Evolutionary conservation across 495 filamentous ascomycete species (phyloP), one percentile per base, ranked within the genome.

Genomic region (Xylaria venustula): DNA sequence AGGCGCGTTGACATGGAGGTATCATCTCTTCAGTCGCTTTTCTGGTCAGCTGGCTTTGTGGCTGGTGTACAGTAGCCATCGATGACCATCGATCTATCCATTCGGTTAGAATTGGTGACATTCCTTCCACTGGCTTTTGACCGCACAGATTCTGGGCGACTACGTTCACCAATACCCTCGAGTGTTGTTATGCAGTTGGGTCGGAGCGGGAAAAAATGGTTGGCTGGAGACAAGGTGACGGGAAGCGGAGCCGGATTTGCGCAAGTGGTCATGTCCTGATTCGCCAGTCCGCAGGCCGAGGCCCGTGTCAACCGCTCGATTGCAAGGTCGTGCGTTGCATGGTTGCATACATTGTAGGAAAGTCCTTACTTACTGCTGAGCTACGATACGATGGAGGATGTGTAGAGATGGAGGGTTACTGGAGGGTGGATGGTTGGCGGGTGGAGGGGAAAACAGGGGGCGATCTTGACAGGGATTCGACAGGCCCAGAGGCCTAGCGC

Each of bases 181-280:
- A 51, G 23, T 36, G 36, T 51, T 17, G 47, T 26, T 20, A 25
- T 45, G 28, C 34, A 23, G 36, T 52, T 25, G 57, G 17, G 48
- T 60, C 19, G 57, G 17, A 36, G 37, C 11, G 8, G 57, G 41
- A 28, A n/a, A n/a, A 17, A 44, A 25, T 17, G 57, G 57, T 36
- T 45, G 48, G 56, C 34, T 34, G 23, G 28, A 32, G 47, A 60
- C 30, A 45, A 36, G 36, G 26, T 32, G 17, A 60, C 28, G 47
- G 57, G 41, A 59, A 60, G 57, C 37, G 40, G 57, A 60, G 17
- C 57, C 57, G 57, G 52, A 14, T 25, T 45, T 52, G 37, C 36
- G n/a, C 32, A 40, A 32, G 34, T 22, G 2, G 55, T 23, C 15
- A 58, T 57, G n/a, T 58, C 37, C 19, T 49, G 28, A 58, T 48